Conservation (phyloP, 2,329 filamentous ascomycete genomes). For the Septoria linicola region DNA sequence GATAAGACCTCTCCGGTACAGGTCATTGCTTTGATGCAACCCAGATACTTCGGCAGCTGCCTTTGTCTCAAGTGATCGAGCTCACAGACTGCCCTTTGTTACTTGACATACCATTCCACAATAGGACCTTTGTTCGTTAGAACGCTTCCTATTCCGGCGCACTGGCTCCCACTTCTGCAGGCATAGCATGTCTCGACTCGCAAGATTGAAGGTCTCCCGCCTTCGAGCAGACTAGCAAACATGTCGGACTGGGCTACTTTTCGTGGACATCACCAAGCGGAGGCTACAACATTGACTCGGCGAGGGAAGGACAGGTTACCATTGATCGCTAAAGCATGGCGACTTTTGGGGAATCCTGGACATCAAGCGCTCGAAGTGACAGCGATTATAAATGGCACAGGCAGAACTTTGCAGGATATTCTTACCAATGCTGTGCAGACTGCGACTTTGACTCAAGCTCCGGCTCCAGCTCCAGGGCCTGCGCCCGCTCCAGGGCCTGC, state of each 20-base stretch:
- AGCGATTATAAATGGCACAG: neutral
- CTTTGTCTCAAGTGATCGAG: too few relatives aligned
- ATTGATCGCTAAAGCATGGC: neutral
- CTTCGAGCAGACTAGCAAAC: neutral
- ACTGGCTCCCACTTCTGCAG: too few relatives aligned
- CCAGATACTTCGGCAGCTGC: too few relatives aligned
- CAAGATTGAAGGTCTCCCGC: too few relatives aligned
- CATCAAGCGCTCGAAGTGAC: neutral
- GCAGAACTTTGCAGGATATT: neutral
- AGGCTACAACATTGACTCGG: neutral
- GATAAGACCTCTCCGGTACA: too few relatives aligned
- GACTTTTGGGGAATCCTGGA: neutral
- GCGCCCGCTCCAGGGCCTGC: neutral
- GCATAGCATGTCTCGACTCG: too few relatives aligned
- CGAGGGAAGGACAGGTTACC: neutral
- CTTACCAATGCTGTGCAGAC: neutral
- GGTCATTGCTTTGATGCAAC: too few relatives aligned
- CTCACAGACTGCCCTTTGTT: neutral
- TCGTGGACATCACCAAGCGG: neutral
- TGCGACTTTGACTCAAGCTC: too few relatives aligned
- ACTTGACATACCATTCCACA: too few relatives aligned
- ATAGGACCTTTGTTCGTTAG: too few relatives aligned
- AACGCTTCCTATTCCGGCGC: too few relatives aligned
- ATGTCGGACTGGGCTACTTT: neutral
- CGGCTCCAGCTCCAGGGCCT: neutral